Percentiles rank a stretch among this genome's conserved stretches.
Conservation (phyloP, 805 yeast genomes). For the Huiozyma sinensis region DNA sequence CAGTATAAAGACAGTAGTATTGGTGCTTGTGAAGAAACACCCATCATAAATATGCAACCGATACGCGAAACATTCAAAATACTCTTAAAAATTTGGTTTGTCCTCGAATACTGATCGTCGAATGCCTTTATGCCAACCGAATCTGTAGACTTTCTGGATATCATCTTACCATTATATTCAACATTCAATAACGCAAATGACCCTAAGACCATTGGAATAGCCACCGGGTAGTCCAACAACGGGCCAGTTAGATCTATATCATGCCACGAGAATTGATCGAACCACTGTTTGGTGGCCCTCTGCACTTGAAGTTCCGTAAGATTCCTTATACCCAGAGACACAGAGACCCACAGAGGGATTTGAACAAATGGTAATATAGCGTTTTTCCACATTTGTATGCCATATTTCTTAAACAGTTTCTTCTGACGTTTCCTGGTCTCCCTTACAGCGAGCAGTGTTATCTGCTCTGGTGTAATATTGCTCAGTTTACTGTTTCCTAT, state of each 20-base stretch:
- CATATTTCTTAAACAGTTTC: constrained; percentile 50
- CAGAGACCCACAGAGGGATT: constrained; percentile 75
- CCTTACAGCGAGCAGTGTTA: constrained; percentile 58
- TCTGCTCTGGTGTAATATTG: constrained; percentile 62
- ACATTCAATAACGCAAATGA: constrained; percentile 61
- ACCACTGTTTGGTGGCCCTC: constrained; percentile 22
- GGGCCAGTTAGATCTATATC: constrained; percentile 41
- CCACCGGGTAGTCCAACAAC: constrained; percentile 56
- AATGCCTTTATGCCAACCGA: constrained; percentile 15
- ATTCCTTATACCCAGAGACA: constrained; percentile 66
- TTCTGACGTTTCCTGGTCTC: constrained; percentile 72
- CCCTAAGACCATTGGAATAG: constrained; percentile 66
- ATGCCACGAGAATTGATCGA: constrained; percentile 33
- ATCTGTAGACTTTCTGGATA: constrained; percentile 16
- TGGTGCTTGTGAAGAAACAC: constrained; percentile 78
- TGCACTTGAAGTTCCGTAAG: constrained; percentile 47
- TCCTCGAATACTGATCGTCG: constrained; percentile 12
- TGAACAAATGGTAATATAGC: constrained; percentile 67
- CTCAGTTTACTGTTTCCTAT: constrained; percentile 4
- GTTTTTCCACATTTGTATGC: constrained; percentile 75
- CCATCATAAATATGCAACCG: constrained; percentile 72
- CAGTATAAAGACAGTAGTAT: constrained; percentile 75
- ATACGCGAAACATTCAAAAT: constrained; percentile 62
- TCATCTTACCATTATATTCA: constrained; percentile 70
- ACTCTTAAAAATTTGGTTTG: constrained; percentile 29